A percentile compares a stretch with the other conserved stretches of the same genome.
Conservation (phyloP, 2,329 filamentous ascomycete genomes). For the Colletotrichum sp. region DNA sequence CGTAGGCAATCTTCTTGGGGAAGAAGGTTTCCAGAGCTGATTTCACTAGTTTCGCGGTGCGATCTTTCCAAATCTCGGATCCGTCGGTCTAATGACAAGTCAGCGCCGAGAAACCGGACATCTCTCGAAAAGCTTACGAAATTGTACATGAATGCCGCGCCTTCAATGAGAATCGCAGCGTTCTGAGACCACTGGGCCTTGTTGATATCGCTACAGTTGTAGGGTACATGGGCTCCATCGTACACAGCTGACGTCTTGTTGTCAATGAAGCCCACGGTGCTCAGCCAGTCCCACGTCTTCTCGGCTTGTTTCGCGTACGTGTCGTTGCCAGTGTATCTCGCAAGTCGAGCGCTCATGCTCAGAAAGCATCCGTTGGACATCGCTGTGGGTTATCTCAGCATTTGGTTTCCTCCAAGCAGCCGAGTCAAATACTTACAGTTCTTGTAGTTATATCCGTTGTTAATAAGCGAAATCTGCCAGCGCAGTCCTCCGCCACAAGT, state of each 20-base stretch:
- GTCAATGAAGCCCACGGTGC: slow-evolving; percentile 55
- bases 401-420: background rate
- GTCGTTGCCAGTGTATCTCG: slow-evolving; percentile 62
- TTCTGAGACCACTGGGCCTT: slow-evolving; percentile 60
- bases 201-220: slow-evolving; percentile 59
- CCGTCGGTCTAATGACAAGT: slow-evolving; percentile 40
- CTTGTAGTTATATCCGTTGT: slow-evolving; percentile 72
- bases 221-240: slow-evolving; percentile 56
- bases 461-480: slow-evolving; percentile 70
- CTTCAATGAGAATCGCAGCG: slow-evolving; percentile 55
- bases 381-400: slow-evolving; percentile 20
- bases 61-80: slow-evolving; percentile 29
- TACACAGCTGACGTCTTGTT: slow-evolving; percentile 60
- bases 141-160: slow-evolving; percentile 66
- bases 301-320: slow-evolving; percentile 62
- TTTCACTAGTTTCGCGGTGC: slow-evolving; percentile 45
- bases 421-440: slow-evolving; percentile 35
- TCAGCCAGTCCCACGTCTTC: slow-evolving; percentile 63
- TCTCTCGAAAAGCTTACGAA: slow-evolving; percentile 31
- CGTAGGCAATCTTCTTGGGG: slow-evolving; percentile 61
- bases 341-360: slow-evolving; percentile 62
- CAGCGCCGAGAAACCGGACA: slow-evolving; percentile 38
- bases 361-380: slow-evolving; percentile 56
- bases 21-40: slow-evolving; percentile 50
- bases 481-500: slow-evolving; percentile 67